Evolutionary conservation across 192 early-diverging fungal genomes (phyloP), one percentile per base, ranked within the genome.

Genomic region (Backusella circina): DNA sequence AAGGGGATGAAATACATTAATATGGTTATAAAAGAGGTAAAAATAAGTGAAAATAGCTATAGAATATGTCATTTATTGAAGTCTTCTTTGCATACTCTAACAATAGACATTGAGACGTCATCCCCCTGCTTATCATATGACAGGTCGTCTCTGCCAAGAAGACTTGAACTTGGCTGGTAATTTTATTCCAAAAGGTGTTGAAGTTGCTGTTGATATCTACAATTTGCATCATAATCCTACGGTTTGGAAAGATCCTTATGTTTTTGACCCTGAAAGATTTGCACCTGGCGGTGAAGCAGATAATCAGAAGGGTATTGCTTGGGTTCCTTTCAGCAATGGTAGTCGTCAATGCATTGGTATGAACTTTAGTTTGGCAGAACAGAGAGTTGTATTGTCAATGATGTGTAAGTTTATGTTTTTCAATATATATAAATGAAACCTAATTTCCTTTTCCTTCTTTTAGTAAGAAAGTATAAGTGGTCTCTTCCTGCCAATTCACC

Each of bases 311-410:
- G 64, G 71, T 15, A 38, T 74, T 6, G 26, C 77, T 70, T 81
- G 81, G 84, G 72, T 86, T 4, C 84, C 90, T 30, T 91, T 91
- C 39, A 82, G 86, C 74, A 84, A 76, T 50, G 90, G 88, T 32
- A 72, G 75, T 31, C 86, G 86, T 44, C 80, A 86, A 67, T 91
- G 90, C 76, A 83, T 89, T 26, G 89, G 89, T 5, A 73, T 80
- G 80, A 85, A 85, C 71, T 90, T 91, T 72, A 83, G 84, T 6
- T 72, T 91, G 67, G 77, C 86, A 31, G 89, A 87, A 66, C 88
- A 90, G 82, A 85, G 86, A 61, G 82, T 91, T 21, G 61, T 84
- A 28, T 75, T 90, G 33, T 80, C 84, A 9, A 82, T 88, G 82
- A 70, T 91, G 31, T 75, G 77, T 78, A 78, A 78, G 77, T 74